Base-by-base conservation (phyloP, 2,329 filamentous ascomycete genomes). In the Aschersonia sp. region DNA sequence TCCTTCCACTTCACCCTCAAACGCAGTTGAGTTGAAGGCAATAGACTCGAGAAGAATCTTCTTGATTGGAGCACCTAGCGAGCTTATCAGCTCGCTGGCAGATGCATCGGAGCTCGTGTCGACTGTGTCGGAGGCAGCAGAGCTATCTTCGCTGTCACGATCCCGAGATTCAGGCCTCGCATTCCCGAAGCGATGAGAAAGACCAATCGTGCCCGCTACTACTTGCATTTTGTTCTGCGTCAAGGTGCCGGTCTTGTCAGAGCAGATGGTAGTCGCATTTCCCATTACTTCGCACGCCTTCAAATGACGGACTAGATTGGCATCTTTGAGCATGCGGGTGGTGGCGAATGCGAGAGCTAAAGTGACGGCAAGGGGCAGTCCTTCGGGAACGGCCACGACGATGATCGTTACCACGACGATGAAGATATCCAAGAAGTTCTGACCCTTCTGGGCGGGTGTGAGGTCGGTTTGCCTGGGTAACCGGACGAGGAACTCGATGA, bases 251-350 rank as follows among this genome's bases (percentile, higher is more conserved):
- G 79, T 83, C 63, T 83, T 83, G 65, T 83, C 79, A 1, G 78
- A 81, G 63, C 79, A 83, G 46, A 83, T 81, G 0, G 76, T 79
- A 1, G 81, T 85, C 6, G 83, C 83, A 57, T 86, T 87, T 46
- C 84, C 84, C 83, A 87, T 87, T 43, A 85, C 85, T 62, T 87
- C 84, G 56, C 84, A 87, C 29, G 84, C 82, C 57, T 85, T 83
- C 49, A 88, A 71, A 49, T 87, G 81, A 37, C 84, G 79, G 43
- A 87, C 83, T 50, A 88, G 66, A 56, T 87, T 87, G 65, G 85
- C 84, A 62, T 87, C 83, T 55, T 78, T 83, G 50, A 87, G 65
- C 84, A 87, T 87, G 48, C 81, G 76, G 9, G 79, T 85, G 1
- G 83, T 87, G 5, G 84, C 84, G 61, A 87, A 87, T 8, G 83